Evolutionary conservation across 2,329 filamentous ascomycete species (phyloP).

Genomic region (Exserohilum turcica): DNA sequence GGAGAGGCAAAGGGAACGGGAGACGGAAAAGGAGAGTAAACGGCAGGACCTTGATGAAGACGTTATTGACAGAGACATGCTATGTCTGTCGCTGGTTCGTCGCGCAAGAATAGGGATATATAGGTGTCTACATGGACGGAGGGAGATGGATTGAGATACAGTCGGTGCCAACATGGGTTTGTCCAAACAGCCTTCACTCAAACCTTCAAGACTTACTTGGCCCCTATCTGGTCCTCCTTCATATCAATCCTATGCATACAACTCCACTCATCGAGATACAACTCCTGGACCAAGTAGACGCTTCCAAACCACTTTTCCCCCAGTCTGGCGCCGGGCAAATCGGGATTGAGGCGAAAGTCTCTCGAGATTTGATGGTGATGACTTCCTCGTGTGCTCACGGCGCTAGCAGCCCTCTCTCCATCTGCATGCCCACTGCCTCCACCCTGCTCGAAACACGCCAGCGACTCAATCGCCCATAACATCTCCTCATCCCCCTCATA

Average conservation of each 20-base stretch:
- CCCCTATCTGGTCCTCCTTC: slow-evolving; percentile 26
- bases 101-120: too few species aligned
- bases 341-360: slow-evolving; percentile 25
- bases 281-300: slow-evolving; percentile 33
- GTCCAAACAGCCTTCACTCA: too few species aligned
- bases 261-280: slow-evolving; percentile 43
- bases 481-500: slow-evolving; percentile 34
- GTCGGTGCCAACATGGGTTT: too few species aligned
- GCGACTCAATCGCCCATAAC: slow-evolving; percentile 37
- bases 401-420: too few species aligned
- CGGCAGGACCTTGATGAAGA: not conserved
- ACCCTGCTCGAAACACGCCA: slow-evolving; percentile 32
- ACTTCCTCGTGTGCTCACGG: too few species aligned
- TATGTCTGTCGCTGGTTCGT: too few species aligned
- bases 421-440: slow-evolving; percentile 9
- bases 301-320: slow-evolving; percentile 41
- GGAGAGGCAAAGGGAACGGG: not conserved
- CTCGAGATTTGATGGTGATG: not conserved
- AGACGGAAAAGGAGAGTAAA: not conserved
- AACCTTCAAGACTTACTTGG: not conserved
- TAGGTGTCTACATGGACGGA: not conserved
- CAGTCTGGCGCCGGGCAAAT: slow-evolving; percentile 36
- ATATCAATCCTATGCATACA: slow-evolving; percentile 40
- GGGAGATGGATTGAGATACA: not conserved
- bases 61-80: too few species aligned